These are phyloP conservation scores for Dendrobium chrysotoxum DNA, from an alignment of 106 monocot genomes.

Conservation along the genomic window DNA sequence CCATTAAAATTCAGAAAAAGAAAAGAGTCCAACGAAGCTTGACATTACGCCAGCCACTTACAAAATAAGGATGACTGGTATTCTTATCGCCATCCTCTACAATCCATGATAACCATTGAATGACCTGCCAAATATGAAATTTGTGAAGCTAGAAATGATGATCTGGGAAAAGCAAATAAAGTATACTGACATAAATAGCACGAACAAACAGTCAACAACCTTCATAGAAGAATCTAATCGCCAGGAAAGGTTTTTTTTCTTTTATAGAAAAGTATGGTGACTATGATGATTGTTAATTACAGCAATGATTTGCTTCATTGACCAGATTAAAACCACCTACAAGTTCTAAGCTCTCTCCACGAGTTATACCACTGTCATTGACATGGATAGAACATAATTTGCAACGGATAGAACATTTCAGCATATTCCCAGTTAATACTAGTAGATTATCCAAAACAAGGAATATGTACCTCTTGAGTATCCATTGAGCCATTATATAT, in stretches of 20 bases:
- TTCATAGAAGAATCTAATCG: not conserved
- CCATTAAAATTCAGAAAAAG: not conserved
- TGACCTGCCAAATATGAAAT: conserved; percentile 43
- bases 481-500: conserved; percentile 78
- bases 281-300: not conserved
- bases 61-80: conserved; percentile 73
- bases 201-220: not conserved
- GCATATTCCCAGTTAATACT: not conserved
- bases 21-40: not conserved
- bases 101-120: conserved; percentile 76
- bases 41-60: conserved; percentile 38
- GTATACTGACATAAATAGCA: not conserved
- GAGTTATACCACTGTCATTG: not conserved
- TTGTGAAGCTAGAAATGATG: conserved; percentile 9
- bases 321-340: not conserved
- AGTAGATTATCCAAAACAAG: not conserved
- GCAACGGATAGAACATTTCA: not conserved
- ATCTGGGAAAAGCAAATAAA: not conserved
- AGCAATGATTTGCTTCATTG: not conserved
- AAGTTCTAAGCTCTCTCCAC: not conserved
- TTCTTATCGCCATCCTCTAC: conserved; percentile 77
- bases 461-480: conserved; percentile 55
- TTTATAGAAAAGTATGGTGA: not conserved
- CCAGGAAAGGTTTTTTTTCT: not conserved
- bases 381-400: not conserved